Conservation (phyloP, 129 eudicot species). For the Artemisia argyi region DNA sequence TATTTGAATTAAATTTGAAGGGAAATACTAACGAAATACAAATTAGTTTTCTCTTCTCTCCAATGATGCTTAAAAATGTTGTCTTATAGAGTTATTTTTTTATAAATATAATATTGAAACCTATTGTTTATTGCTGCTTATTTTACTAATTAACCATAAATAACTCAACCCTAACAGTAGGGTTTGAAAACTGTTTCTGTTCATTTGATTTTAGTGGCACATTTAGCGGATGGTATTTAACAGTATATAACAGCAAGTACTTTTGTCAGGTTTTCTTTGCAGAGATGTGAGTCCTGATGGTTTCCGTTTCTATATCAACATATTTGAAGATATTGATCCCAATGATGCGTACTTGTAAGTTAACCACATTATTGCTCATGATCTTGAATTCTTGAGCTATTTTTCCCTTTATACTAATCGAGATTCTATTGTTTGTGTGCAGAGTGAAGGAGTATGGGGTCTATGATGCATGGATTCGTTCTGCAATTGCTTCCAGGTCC, state of each 20-base stretch:
- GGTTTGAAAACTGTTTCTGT: background rate
- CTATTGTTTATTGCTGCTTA: too few relatives aligned
- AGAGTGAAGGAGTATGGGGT: constrained; percentile 76
- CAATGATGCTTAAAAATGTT: too few relatives aligned
- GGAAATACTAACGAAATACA: too few relatives aligned
- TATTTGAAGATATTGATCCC: constrained; percentile 70
- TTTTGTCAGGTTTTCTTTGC: constrained; percentile 75
- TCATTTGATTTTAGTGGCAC: background rate
- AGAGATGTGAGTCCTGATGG: constrained; percentile 99
- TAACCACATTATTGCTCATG: background rate
- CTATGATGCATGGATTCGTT: constrained; percentile 64
- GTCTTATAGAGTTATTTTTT: too few relatives aligned
- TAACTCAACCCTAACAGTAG: too few relatives aligned
- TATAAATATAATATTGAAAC: too few relatives aligned
- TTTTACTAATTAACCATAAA: background rate
- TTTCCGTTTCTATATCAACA: constrained; percentile 77
- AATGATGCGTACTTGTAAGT: constrained; percentile 73
- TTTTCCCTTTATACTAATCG: background rate
- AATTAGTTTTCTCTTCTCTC: too few relatives aligned
- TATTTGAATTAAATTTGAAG: too few relatives aligned
- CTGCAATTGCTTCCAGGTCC: constrained; percentile 48
- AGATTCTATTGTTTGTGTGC: constrained; percentile 16
- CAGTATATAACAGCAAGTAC: constrained; percentile 10
- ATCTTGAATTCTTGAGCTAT: constrained; percentile 15
- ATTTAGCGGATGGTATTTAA: background rate